A percentile compares a stretch with the other conserved stretches of the same genome.
Conservation (phyloP, 2,329 filamentous ascomycete genomes). For the Aspergillus udagawae region DNA sequence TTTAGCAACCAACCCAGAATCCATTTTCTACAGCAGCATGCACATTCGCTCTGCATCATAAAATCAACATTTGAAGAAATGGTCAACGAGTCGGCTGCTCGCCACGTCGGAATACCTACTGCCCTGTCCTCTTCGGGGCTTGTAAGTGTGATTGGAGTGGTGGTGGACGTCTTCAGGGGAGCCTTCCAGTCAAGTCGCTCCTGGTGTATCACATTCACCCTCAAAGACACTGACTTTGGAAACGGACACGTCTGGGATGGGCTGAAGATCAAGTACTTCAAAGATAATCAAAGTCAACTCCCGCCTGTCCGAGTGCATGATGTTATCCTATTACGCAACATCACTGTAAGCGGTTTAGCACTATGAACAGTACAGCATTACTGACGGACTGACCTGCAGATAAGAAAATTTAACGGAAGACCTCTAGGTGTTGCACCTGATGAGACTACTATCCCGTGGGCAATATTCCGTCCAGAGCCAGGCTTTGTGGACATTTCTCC, state of each 20-base stretch:
- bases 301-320: slow-evolving; percentile 53
- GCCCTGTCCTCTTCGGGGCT: slow-evolving; percentile 35
- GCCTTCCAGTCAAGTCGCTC: slow-evolving; percentile 52
- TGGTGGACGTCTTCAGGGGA: slow-evolving; percentile 58
- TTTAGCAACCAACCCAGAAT: background rate
- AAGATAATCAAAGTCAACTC: slow-evolving; percentile 38
- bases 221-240: slow-evolving; percentile 56
- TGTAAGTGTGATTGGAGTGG: slow-evolving; percentile 65
- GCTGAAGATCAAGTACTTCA: slow-evolving; percentile 59
- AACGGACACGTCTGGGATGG: slow-evolving; percentile 39
- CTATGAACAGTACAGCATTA: slow-evolving; percentile 17
- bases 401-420: slow-evolving; percentile 18
- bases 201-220: slow-evolving; percentile 57
- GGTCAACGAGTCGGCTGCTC: slow-evolving; percentile 12
- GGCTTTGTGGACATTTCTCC: slow-evolving; percentile 18
- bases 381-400: slow-evolving; percentile 9
- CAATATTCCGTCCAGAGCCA: slow-evolving; percentile 29
- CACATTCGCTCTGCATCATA: background rate
- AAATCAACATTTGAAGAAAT: background rate
- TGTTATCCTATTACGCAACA: slow-evolving; percentile 59
- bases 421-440: slow-evolving; percentile 26
- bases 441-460: slow-evolving; percentile 27
- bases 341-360: slow-evolving; percentile 46
- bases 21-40: background rate
- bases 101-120: slow-evolving; percentile 46